Evolutionary conservation across 2,329 filamentous ascomycete genomes (phyloP).

Genomic region (Aureobasidium mangrovei): DNA sequence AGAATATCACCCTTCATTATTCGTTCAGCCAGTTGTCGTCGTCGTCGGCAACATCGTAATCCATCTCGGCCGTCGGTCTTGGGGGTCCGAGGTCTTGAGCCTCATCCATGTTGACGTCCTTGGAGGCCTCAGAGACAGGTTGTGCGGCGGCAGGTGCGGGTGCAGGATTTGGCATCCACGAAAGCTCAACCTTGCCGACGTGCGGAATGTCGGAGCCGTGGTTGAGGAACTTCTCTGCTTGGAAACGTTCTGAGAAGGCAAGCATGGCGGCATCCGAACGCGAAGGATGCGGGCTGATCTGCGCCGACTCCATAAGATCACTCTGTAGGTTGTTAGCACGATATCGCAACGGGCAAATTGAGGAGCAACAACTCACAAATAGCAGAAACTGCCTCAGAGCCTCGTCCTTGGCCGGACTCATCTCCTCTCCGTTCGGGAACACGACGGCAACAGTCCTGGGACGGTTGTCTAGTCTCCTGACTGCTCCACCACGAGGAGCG

Average conservation of each 20-base stretch:
- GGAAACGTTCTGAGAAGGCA: slow-evolving; percentile 40
- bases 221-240: slow-evolving; percentile 50
- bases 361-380: slow-evolving; percentile 18
- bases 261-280: slow-evolving; percentile 32
- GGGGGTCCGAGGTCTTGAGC: slow-evolving; percentile 3
- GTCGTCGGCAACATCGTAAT: slow-evolving; percentile 44
- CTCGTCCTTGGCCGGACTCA: slow-evolving; percentile 58
- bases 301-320: slow-evolving; percentile 28
- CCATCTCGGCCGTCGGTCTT: slow-evolving; percentile 28
- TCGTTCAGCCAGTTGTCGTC: slow-evolving; percentile 36
- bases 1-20: not conserved
- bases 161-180: slow-evolving; percentile 48
- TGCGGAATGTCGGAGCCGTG: slow-evolving; percentile 46
- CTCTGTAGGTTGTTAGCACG: slow-evolving; percentile 15
- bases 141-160: slow-evolving; percentile 15
- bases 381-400: slow-evolving; percentile 62
- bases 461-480: slow-evolving; percentile 64
- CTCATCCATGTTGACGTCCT: slow-evolving; percentile 14
- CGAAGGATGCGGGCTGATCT: slow-evolving; percentile 31
- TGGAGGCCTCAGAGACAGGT: slow-evolving; percentile 13
- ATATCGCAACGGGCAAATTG: not conserved
- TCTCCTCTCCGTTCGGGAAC: slow-evolving; percentile 46
- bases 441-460: slow-evolving; percentile 58
- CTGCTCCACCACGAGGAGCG: slow-evolving; percentile 39
- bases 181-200: slow-evolving; percentile 54